These are phyloP conservation scores for Kwoniella shivajii DNA, from an alignment of 1,284 basidiomycete species.

Conservation along the genomic window DNA sequence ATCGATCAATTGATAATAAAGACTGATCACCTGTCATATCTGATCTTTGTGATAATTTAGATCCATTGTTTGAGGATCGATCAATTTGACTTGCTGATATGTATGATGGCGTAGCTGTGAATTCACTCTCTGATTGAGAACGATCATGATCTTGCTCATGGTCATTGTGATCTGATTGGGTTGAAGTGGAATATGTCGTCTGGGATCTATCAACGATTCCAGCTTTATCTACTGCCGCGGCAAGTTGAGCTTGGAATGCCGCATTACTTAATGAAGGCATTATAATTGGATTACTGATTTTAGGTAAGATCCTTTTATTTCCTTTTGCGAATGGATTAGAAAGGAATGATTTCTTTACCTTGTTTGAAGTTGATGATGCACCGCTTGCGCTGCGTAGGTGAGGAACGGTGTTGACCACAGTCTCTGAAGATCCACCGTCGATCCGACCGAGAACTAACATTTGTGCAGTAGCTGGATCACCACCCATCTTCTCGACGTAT, in stretches of 20 bases:
- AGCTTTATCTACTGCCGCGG: conserved; percentile 29
- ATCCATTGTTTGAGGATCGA: conserved; percentile 4
- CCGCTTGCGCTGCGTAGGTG: conserved; percentile 1
- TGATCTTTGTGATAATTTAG: conserved; percentile 16
- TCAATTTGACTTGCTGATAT: conserved; percentile 12
- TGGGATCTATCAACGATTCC: conserved; percentile 28
- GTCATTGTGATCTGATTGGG: conserved; percentile 1
- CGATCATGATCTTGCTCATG: background rate
- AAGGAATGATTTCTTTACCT: conserved; percentile 13
- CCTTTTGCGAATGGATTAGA: conserved; percentile 25
- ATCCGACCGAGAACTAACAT: conserved; percentile 14
- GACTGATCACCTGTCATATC: conserved; percentile 7
- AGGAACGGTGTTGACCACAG: background rate
- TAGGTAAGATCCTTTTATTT: conserved; percentile 13
- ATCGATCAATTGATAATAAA: background rate
- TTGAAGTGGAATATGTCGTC: conserved; percentile 2
- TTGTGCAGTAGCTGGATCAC: conserved; percentile 16
- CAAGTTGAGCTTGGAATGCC: conserved; percentile 36
- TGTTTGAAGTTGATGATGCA: conserved; percentile 20
- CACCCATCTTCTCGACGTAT: conserved; percentile 23
- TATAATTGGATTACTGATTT: conserved; percentile 35
- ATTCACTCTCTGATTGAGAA: conserved; percentile 8
- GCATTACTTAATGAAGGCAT: conserved; percentile 32
- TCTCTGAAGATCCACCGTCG: conserved; percentile 6
- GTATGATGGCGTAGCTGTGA: conserved; percentile 15